Conservation (phyloP, 2,329 filamentous ascomycete species). For the Tolypocladium amazonense region DNA sequence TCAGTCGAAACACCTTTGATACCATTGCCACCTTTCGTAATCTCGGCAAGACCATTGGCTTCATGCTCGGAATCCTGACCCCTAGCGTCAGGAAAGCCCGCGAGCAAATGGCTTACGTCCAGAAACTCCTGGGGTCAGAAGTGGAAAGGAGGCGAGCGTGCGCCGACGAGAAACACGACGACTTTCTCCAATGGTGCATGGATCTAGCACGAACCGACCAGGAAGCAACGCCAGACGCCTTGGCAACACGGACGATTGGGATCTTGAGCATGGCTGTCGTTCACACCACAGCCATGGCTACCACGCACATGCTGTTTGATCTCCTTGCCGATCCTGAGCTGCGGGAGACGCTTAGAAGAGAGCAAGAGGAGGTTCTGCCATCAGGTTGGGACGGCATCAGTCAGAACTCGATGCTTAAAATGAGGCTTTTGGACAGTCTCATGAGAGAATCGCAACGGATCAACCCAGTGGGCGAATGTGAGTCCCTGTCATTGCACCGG, state of each 20-base stretch:
- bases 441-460: slow-evolving; percentile 10
- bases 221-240: slow-evolving; percentile 3
- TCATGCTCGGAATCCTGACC: slow-evolving; percentile 1
- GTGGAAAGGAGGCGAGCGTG: slow-evolving; percentile 1
- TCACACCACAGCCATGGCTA: slow-evolving; percentile 9
- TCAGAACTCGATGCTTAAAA: slow-evolving; percentile 9
- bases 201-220: slow-evolving; percentile 5
- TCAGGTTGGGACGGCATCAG: slow-evolving; percentile 3
- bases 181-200: slow-evolving; percentile 9
- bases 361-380: slow-evolving; percentile 3
- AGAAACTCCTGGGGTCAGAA: slow-evolving; percentile 5
- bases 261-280: slow-evolving; percentile 9
- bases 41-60: slow-evolving; percentile 1
- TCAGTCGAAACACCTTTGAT: slow-evolving; percentile 6
- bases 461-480: slow-evolving; percentile 9
- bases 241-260: slow-evolving; percentile 6
- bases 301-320: slow-evolving; percentile 9
- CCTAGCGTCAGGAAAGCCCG: slow-evolving; percentile 3
- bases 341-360: not conserved
- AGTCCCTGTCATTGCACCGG: not conserved
- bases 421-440: slow-evolving; percentile 10
- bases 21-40: slow-evolving; percentile 6
- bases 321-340: slow-evolving; percentile 2
- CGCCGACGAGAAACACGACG: slow-evolving; percentile 5
- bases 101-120: slow-evolving; percentile 4